Evolutionary conservation across 2,329 filamentous ascomycete species (phyloP), one percentile per base, ranked within the genome.

Genomic region (Curvularia spicifera): DNA sequence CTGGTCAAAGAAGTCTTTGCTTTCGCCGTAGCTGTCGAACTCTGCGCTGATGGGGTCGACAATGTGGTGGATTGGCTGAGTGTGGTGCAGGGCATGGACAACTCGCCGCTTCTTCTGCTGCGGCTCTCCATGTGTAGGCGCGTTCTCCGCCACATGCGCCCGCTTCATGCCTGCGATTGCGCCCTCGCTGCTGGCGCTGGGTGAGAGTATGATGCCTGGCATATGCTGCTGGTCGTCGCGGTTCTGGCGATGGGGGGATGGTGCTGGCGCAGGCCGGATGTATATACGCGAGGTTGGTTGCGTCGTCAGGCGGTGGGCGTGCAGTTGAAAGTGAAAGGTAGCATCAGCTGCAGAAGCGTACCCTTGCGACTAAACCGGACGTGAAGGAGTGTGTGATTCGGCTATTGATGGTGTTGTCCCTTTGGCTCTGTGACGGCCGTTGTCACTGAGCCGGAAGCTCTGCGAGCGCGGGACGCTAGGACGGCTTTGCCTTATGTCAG

Each of bases 1-100:
- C 15, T 80, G 77, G 65, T 86, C 81, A 56, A 85, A 79, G 54
- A 83, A 81, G 50, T 79, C 75, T 42, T 83, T 82, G 74, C 85
- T 81, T 62, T 83, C 58, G 70, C 71, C 64, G 28, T 62, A 66
- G 33, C 57, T 53, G 51, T 65, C 69, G 35, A 71, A 64, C 26
- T 75, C 73, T 2, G 78, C 77, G 55, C 69, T 69, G 45, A 74
- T 62, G 40, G 72, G 72, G 44, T 78, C 76, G 57, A 59, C 56
- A 31, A 74, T 70, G 51, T 73, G 60, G 50, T 71, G 58, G 33
- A 69, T 57, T n/a, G 70, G 71, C 62, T 78, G 76, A 22, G 68
- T 71, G 61, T 78, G 70, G 40, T 68, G 71, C 15, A 78, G 65
- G 49, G 69, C 60, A 56, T 70, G 75, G n/a, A 68, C 28, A 37